phyloP scores from a whole-genome alignment of 352 stramenopile genomes.

The Pythium biforme region DNA sequence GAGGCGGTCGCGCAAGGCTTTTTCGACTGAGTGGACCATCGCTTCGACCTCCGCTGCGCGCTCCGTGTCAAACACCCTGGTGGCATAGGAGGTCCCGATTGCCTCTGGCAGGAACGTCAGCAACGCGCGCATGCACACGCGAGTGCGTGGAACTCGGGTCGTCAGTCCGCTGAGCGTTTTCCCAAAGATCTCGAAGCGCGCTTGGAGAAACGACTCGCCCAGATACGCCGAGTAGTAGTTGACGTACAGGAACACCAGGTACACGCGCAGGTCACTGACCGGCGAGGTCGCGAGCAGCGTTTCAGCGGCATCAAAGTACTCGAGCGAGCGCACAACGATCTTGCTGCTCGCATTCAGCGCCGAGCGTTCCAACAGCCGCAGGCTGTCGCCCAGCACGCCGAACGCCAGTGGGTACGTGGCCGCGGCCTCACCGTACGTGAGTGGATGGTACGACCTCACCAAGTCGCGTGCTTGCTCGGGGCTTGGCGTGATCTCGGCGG shows the following conservation, averaged over 20 bases:
- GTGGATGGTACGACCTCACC: conserved; percentile 81
- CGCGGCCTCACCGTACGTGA: conserved; percentile 53
- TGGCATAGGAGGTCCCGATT: conserved; percentile 79
- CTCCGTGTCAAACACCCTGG: conserved; percentile 68
- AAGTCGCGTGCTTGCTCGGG: conserved; percentile 63
- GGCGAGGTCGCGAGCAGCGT: conserved; percentile 14
- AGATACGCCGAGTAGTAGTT: conserved; percentile 36
- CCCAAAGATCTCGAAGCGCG: conserved; percentile 87
- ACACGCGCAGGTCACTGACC: conserved; percentile 44
- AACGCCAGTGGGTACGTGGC: conserved; percentile 48
- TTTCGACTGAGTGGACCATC: conserved; percentile 83
- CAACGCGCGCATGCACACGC: conserved; percentile 47
- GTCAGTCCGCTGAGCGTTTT: conserved; percentile 61
- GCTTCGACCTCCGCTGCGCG: conserved; percentile 60
- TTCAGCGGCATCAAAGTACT: conserved; percentile 53
- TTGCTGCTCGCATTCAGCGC: conserved; percentile 30
- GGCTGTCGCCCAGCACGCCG: conserved; percentile 34
- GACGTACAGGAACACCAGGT: conserved; percentile 46
- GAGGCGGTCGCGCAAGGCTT: conserved; percentile 74
- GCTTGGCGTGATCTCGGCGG: conserved; percentile 66
- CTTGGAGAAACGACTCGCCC: conserved; percentile 68
- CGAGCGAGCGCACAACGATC: conserved; percentile 44
- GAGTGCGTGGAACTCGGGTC: conserved; percentile 50
- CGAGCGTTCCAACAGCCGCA: conserved; percentile 36
- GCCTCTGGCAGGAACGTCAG: conserved; percentile 38